Conservation (phyloP, 495 filamentous ascomycete genomes). For the Glutinoglossum americanum region DNA sequence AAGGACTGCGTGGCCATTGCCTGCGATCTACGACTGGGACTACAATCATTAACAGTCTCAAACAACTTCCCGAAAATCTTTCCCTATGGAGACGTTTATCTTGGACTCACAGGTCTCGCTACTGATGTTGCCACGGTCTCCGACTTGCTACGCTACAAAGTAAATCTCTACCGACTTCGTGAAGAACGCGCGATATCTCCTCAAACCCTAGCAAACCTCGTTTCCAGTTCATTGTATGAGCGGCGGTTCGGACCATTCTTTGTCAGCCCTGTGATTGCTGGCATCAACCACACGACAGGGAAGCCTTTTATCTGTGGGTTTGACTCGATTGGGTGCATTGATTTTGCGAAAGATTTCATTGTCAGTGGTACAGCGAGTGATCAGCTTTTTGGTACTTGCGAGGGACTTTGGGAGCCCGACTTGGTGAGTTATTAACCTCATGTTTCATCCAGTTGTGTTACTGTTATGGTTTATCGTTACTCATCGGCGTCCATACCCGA, state of each 20-base stretch:
- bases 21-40: constrained; percentile 91
- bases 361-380: constrained; percentile 89
- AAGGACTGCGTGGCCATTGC: constrained; percentile 99
- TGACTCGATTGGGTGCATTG: constrained; percentile 97
- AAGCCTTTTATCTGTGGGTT: constrained; percentile 97
- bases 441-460: background rate
- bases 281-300: constrained; percentile 75
- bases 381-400: constrained; percentile 96
- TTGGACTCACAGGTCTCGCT: constrained; percentile 90
- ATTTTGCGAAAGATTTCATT: constrained; percentile 98
- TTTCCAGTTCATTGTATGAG: constrained; percentile 79
- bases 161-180: constrained; percentile 97
- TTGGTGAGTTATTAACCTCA: constrained; percentile 34
- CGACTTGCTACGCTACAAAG: constrained; percentile 97
- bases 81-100: constrained; percentile 85
- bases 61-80: constrained; percentile 99
- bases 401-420: constrained; percentile 94
- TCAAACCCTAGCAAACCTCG: constrained; percentile 86
- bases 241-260: constrained; percentile 90
- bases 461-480: background rate
- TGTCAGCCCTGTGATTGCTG: constrained; percentile 81
- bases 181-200: constrained; percentile 93
- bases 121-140: constrained; percentile 89
- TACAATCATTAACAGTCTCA: constrained; percentile 88
- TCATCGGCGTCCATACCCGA: background rate